Base-by-base conservation (phyloP, 306 rosid genomes). In the Cyamopsis tetragonoloba region DNA sequence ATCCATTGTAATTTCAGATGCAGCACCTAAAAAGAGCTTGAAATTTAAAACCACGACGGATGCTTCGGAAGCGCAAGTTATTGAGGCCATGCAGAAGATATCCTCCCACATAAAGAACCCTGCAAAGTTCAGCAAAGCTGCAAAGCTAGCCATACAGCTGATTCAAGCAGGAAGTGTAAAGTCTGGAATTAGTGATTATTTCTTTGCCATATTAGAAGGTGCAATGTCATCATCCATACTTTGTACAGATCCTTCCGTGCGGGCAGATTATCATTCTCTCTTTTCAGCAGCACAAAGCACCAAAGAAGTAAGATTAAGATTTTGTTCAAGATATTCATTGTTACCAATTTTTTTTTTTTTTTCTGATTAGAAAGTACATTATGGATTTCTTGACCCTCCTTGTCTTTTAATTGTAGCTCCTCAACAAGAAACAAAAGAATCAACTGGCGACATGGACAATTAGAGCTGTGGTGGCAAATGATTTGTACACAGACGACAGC, bases 21-120 rank as follows among this genome's bases (percentile, higher is more conserved):
- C 83, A 30, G 85, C 77, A 7, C 85, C 93, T 17, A 91, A 80
- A 74, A 90, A 86, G 67, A 86, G 87, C 72, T 73, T 93, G 77
- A 89, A 84, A 74, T 89, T 93, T 82, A 93, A 86, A 79, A 88
- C 91, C 73, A 74, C 83, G 0, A 86, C 97, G 0, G 98, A 93
- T 84, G 96, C 97, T 66, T 88, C 98, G 1, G 91, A 88, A 78
- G 68, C 79, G 26, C 98, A 93, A 74, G 83, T 93, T 68, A 78
- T 80, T 41, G 91, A 89, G 62, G 98, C 99, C 22, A 93, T 88
- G 97, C 84, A 83, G 82, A 93, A 90, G 85, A 88, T 93, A 86
- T 80, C 96, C 13, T 88, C 86, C 0, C 99, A 90, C 76, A 90
- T 93, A 38, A 93, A 82, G 82, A 88, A 82, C 80, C 95, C 96